Evolutionary conservation across 805 yeast species (phyloP).

Genomic region (Cephaloascus albidus): DNA sequence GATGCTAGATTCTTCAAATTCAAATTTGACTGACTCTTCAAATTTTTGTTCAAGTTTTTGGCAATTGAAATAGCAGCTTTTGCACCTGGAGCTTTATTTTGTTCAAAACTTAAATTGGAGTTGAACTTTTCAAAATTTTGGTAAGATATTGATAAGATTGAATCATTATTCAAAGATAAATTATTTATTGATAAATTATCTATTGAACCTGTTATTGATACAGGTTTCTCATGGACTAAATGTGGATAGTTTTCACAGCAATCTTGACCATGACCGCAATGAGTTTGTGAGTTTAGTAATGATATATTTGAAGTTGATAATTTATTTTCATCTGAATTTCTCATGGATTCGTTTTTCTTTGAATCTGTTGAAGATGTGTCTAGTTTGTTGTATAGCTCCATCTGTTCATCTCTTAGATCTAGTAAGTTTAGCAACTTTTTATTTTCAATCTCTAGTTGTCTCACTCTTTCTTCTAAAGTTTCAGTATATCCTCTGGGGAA

Average conservation of each 20-base stretch:
- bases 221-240: conserved; percentile 53
- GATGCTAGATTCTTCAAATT: conserved; percentile 24
- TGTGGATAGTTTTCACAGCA: conserved; percentile 47
- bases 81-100: conserved; percentile 67
- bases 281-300: conserved; percentile 8
- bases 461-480: conserved; percentile 76
- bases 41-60: conserved; percentile 15
- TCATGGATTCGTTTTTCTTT: too few relatives aligned
- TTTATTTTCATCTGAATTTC: too few relatives aligned
- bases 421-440: conserved; percentile 55
- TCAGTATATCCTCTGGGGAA: conserved; percentile 92
- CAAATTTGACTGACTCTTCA: not conserved
- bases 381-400: conserved; percentile 28
- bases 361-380: conserved; percentile 3
- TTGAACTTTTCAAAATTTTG: conserved; percentile 2
- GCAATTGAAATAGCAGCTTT: conserved; percentile 57
- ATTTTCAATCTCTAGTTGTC: conserved; percentile 79
- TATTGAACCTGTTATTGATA: conserved; percentile 55
- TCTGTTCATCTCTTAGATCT: conserved; percentile 55
- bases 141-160: conserved; percentile 10
- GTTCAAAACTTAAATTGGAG: conserved; percentile 42
- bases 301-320: not conserved
- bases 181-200: conserved; percentile 13
- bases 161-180: conserved; percentile 12
- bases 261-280: conserved; percentile 38